Evolutionary conservation across 1,284 basidiomycete species (phyloP), one percentile per base, ranked within the genome.

Genomic region (Ganoderma leucocontextum): DNA sequence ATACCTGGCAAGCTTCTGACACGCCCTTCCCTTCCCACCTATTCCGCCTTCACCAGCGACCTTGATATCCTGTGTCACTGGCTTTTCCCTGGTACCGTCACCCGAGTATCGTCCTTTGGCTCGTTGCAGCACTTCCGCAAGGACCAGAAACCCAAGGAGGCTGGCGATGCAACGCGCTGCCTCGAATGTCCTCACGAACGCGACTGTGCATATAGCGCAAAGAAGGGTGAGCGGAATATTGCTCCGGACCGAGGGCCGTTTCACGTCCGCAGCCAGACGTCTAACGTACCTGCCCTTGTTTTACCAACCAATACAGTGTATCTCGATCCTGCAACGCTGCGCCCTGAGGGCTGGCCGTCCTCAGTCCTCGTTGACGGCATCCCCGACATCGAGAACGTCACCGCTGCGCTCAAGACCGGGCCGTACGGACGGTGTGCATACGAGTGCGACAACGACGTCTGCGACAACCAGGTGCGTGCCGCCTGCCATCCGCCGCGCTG

Each of bases 351-450:
- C 10, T 94, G 93, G 92, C 93, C 92, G 1, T 87, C 82, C 12
- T 80, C 80, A n/a, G 82, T 87, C 1, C 80, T 95, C 55, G 88
- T 94, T 17, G 93, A 95, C 72, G 93, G 91, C 10, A 78, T 92
- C 36, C 89, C 93, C 3, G 92, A 94, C 73, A 89, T 93, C 60
- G 94, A 95, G 79, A 94, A 91, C 76, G 82, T 95, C 67, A 89
- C 87, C 15, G 70, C 53, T 22, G 75, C 71, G 25, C 69, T 74
- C 41, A 63, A 67, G 68, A 41, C 83, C 2, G 89, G 91, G 0
- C 89, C 91, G n/a, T 95, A 95, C 72, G 95, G 94, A 0, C 80
- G 84, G 67, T 96, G 95, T 74, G 94, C 94, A 7, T 96, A 95
- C 77, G 93, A 95, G 77, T 86, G 88, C 64, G 83, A 87, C 63